phyloP scores from a whole-genome alignment of 1,139 yeast genomes.

The Petasospora fabianii region DNA sequence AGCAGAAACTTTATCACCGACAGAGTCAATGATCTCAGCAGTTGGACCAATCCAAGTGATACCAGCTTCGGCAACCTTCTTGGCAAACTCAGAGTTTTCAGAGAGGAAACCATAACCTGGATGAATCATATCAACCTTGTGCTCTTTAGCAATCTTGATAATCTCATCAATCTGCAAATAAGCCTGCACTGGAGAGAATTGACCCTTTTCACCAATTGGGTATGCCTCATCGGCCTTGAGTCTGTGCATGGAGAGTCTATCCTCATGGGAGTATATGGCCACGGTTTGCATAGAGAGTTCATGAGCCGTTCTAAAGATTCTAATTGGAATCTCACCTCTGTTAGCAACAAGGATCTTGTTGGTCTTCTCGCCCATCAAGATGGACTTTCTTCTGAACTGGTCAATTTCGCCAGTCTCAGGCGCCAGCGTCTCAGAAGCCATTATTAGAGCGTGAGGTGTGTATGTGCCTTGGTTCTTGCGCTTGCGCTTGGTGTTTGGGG shows the following conservation, averaged over 20 bases:
- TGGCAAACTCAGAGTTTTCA: slow-evolving; percentile 92
- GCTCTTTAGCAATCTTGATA: slow-evolving; percentile 81
- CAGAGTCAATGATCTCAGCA: slow-evolving; percentile 84
- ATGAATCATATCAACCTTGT: slow-evolving; percentile 92
- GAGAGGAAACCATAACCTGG: slow-evolving; percentile 98
- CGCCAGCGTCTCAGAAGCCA: slow-evolving; percentile 12
- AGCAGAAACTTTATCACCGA: slow-evolving; percentile 97
- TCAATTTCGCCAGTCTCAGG: slow-evolving; percentile 33
- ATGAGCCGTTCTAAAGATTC: slow-evolving; percentile 96
- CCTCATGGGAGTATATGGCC: slow-evolving; percentile 96
- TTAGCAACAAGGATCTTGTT: slow-evolving; percentile 87
- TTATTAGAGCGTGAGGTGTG: too few species aligned
- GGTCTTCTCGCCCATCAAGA: slow-evolving; percentile 37
- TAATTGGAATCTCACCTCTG: slow-evolving; percentile 90
- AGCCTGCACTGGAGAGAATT: slow-evolving; percentile 93
- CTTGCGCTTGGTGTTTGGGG: background rate
- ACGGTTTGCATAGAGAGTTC: slow-evolving; percentile 97
- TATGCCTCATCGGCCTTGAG: slow-evolving; percentile 91
- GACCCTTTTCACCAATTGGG: slow-evolving; percentile 85
- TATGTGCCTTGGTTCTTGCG: too few species aligned
- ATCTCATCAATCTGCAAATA: slow-evolving; percentile 95
- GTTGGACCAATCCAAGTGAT: slow-evolving; percentile 97
- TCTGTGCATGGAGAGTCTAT: slow-evolving; percentile 91
- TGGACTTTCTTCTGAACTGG: slow-evolving; percentile 58
- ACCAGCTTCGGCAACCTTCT: slow-evolving; percentile 83